Conservation (phyloP, 768 basidiomycete species). For the Phaeolepiota aurea region DNA sequence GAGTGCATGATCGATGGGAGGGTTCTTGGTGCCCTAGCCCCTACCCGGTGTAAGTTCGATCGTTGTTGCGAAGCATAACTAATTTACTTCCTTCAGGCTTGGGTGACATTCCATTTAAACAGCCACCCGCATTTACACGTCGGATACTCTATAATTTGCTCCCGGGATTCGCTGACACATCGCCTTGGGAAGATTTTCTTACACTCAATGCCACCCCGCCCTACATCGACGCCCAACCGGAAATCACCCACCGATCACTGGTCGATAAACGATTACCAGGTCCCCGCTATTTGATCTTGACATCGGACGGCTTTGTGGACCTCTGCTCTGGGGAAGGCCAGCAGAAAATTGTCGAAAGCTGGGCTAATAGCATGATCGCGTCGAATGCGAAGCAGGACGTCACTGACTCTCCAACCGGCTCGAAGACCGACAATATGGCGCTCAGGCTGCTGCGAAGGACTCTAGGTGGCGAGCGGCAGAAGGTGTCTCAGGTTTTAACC, state of each 20-base stretch:
- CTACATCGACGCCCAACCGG: conserved; percentile 58
- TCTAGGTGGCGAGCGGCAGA: conserved; percentile 45
- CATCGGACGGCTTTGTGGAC: conserved; percentile 63
- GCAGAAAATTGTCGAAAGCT: conserved; percentile 36
- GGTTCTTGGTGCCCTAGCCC: conserved; percentile 71
- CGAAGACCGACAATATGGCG: conserved; percentile 39
- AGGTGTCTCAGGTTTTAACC: conserved; percentile 51
- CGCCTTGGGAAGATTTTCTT: conserved; percentile 61
- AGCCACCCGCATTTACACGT: conserved; percentile 60
- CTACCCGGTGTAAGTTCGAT: conserved; percentile 56
- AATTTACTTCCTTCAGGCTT: conserved; percentile 33
- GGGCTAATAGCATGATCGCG: conserved; percentile 39
- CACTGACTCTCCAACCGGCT: conserved; percentile 13
- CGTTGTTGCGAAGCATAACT: background rate
- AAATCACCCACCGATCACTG: conserved; percentile 49
- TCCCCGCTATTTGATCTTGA: conserved; percentile 50
- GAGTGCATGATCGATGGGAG: conserved; percentile 60
- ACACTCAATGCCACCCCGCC: conserved; percentile 56
- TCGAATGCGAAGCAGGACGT: conserved; percentile 14
- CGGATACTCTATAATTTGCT: conserved; percentile 59
- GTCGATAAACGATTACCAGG: conserved; percentile 16
- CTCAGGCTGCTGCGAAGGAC: conserved; percentile 46
- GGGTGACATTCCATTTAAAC: conserved; percentile 68
- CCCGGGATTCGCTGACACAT: conserved; percentile 51
- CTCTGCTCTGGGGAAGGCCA: conserved; percentile 43